Conservation (phyloP, 2,329 filamentous ascomycete genomes). For the Cyphellophora attinorum region DNA sequence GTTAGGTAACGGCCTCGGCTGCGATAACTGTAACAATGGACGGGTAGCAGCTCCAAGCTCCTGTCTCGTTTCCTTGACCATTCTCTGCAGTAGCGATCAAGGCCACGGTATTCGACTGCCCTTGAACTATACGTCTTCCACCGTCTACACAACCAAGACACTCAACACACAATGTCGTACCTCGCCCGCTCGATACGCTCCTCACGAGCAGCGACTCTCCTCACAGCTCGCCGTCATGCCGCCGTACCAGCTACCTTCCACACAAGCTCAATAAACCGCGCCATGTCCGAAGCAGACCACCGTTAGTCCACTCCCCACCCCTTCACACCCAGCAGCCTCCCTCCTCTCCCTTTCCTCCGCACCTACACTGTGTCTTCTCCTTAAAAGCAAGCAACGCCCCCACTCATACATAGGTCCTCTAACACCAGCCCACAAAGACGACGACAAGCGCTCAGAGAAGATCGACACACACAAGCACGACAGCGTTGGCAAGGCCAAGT, state of each 20-base stretch:
- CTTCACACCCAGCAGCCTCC: conserved; percentile 5
- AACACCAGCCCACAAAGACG: conserved; percentile 6
- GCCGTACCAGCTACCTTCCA: conserved; percentile 12
- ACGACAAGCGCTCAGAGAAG: conserved; percentile 10
- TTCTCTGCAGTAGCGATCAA: no score
- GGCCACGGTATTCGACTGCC: no score
- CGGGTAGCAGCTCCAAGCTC: no score
- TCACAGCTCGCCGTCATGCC: conserved; percentile 5
- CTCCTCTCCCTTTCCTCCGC: conserved; percentile 4
- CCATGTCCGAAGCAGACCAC: conserved; percentile 12
- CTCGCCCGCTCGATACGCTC: conserved; percentile 6
- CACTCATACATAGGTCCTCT: not conserved
- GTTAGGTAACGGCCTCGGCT: no score
- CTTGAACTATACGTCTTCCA: not conserved
- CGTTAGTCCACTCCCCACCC: conserved; percentile 2
- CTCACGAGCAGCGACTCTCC: conserved; percentile 3
- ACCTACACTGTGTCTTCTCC: not conserved
- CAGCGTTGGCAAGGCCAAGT: conserved; percentile 13
- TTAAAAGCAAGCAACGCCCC: not conserved
- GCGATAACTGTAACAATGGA: no score
- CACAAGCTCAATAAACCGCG: conserved; percentile 9
- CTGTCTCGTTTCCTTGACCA: no score
- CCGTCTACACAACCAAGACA: not conserved
- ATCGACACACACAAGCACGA: conserved; percentile 18
- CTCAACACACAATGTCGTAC: conserved; percentile 9